Conservation (phyloP, 2,329 filamentous ascomycete species). For the Fusarium sp. region DNA sequence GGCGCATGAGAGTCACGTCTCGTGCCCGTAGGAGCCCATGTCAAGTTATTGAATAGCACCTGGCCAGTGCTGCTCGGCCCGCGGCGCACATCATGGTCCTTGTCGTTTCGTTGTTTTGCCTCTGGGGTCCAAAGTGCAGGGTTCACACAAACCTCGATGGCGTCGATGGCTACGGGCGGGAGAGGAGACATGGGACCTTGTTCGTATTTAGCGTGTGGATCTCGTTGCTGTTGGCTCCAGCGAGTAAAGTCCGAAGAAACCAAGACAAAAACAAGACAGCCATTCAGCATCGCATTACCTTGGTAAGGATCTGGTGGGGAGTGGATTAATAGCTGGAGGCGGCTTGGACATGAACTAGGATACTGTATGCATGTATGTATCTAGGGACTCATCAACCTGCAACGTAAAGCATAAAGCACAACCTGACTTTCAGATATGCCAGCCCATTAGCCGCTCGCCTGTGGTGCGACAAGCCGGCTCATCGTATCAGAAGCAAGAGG, state of each 20-base stretch:
- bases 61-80: conserved; percentile 41
- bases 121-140: conserved; percentile 37
- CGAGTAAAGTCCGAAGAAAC: conserved; percentile 25
- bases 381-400: conserved; percentile 22
- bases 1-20: conserved; percentile 43
- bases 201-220: conserved; percentile 43
- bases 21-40: conserved; percentile 37
- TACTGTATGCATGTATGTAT: background rate
- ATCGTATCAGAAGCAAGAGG: conserved; percentile 21
- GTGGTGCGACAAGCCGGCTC: conserved; percentile 15
- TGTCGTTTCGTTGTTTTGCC: conserved; percentile 36
- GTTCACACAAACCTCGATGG: conserved; percentile 38
- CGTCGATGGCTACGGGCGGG: conserved; percentile 44
- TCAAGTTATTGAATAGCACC: conserved; percentile 12
- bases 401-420: conserved; percentile 10
- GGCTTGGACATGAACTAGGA: conserved; percentile 18
- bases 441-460: conserved; percentile 25
- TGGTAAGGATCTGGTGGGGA: conserved; percentile 35
- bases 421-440: conserved; percentile 15
- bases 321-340: conserved; percentile 29
- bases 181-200: conserved; percentile 43
- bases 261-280: conserved; percentile 30
- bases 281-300: conserved; percentile 32
- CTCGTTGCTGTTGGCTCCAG: conserved; percentile 35
- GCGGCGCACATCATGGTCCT: conserved; percentile 40